phyloP scores from a whole-genome alignment of 345 rosid species.

The Populus euphratica region DNA sequence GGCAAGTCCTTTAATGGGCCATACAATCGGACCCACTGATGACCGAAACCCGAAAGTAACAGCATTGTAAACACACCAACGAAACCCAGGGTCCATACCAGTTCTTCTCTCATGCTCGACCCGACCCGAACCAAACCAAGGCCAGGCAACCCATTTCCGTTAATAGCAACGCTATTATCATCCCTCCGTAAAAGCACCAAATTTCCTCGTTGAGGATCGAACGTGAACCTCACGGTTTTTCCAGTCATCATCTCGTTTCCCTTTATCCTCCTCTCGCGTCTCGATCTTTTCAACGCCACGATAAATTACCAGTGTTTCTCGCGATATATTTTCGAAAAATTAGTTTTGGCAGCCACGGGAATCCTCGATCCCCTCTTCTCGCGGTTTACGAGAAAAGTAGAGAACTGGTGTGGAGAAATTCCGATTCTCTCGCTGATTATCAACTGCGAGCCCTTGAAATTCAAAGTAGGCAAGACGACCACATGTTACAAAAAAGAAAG shows the following conservation, averaged over 20 bases:
- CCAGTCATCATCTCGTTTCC: not conserved
- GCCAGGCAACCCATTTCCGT: slow-evolving; percentile 5
- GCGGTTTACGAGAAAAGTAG: slow-evolving; percentile 28
- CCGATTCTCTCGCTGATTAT: slow-evolving; percentile 34
- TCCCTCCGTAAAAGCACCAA: slow-evolving; percentile 39
- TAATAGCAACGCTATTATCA: not conserved
- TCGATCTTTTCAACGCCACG: slow-evolving; percentile 32
- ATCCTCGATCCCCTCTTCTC: slow-evolving; percentile 13
- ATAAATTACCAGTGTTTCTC: slow-evolving; percentile 26
- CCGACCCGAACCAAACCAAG: slow-evolving; percentile 5
- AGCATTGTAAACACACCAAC: slow-evolving; percentile 43
- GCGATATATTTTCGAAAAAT: slow-evolving; percentile 35
- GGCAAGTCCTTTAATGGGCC: slow-evolving; percentile 31
- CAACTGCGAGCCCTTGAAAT: slow-evolving; percentile 32
- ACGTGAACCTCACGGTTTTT: not conserved
- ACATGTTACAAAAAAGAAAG: slow-evolving; percentile 3
- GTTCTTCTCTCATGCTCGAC: slow-evolving; percentile 22
- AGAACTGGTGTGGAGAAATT: slow-evolving; percentile 41
- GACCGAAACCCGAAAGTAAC: slow-evolving; percentile 43
- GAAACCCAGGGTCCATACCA: slow-evolving; percentile 34
- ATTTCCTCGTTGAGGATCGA: slow-evolving; percentile 20
- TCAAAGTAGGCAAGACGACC: slow-evolving; percentile 25
- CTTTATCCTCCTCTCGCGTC: slow-evolving; percentile 27
- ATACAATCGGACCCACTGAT: slow-evolving; percentile 47
- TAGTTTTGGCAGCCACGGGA: slow-evolving; percentile 32